Evolutionary conservation across 208 protist genomes (phyloP).

Genomic region (Leptomonas pyrrhocoris): DNA sequence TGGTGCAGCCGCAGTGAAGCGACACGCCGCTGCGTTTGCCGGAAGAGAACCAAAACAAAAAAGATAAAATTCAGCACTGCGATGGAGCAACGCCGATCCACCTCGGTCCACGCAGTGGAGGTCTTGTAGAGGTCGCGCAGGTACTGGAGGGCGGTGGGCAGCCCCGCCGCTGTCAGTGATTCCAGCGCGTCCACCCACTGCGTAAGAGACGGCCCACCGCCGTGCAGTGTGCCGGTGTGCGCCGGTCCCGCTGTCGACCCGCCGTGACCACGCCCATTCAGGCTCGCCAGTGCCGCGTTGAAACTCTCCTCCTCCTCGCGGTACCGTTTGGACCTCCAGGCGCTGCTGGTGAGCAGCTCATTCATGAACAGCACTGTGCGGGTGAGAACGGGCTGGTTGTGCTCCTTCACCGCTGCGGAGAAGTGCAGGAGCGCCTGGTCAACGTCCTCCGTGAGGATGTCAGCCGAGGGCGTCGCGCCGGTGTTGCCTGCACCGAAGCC

Average conservation of each 20-base stretch:
- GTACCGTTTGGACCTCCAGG: constrained; percentile 1
- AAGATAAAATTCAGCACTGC: constrained; percentile 52
- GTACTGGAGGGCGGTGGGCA: constrained; percentile 35
- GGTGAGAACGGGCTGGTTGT: constrained; percentile 21
- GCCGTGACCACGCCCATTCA: background rate
- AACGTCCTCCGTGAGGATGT: constrained; percentile 41
- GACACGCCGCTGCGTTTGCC: constrained; percentile 18
- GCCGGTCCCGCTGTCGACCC: background rate
- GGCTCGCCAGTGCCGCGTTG: background rate
- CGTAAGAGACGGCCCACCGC: constrained; percentile 27
- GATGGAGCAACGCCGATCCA: constrained; percentile 20
- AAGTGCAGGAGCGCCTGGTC: constrained; percentile 40
- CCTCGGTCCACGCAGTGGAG: constrained; percentile 13
- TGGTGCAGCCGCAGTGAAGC: background rate
- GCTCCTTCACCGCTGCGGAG: constrained; percentile 17
- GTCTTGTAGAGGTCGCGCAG: constrained; percentile 34
- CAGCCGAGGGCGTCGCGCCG: background rate
- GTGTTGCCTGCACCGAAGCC: background rate
- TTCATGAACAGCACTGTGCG: constrained; percentile 33
- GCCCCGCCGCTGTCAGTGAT: constrained; percentile 29
- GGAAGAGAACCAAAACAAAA: constrained; percentile 34
- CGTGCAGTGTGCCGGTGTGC: background rate
- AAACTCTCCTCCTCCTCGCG: constrained; percentile 13
- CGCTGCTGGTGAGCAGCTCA: constrained; percentile 20
- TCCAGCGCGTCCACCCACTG: constrained; percentile 43